Conservation (phyloP, 352 stramenopile species). For the Phytopythium helicoides region DNA sequence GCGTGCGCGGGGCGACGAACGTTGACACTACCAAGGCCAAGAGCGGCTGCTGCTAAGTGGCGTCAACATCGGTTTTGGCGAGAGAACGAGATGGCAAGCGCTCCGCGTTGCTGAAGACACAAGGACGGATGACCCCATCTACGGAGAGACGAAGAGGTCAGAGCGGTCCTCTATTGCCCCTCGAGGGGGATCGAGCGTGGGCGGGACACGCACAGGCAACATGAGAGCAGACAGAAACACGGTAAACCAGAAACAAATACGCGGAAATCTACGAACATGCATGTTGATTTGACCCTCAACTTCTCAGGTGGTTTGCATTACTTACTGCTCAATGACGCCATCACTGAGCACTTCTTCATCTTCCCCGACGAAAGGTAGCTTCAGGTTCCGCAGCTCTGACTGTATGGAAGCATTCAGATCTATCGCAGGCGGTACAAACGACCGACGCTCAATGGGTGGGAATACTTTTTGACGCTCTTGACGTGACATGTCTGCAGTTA, state of each 20-base stretch:
- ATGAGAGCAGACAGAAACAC: not conserved
- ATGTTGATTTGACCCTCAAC: constrained; percentile 1
- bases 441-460: too few relatives aligned
- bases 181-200: too few relatives aligned
- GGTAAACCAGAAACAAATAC: constrained; percentile 1
- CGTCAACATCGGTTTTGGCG: not conserved
- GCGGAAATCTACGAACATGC: constrained; percentile 3
- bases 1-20: constrained; percentile 46
- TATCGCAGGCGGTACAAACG: not conserved
- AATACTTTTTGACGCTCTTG: too few relatives aligned
- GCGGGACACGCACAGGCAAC: too few relatives aligned
- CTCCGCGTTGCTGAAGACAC: too few relatives aligned
- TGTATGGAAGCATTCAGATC: constrained; percentile 3
- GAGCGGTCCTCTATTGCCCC: too few relatives aligned
- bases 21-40: constrained; percentile 55
- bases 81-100: not conserved
- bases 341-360: not conserved
- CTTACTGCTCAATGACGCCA: not conserved
- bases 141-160: too few relatives aligned
- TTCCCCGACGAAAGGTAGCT: not conserved
- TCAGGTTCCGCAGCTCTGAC: constrained; percentile 3
- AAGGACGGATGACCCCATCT: too few relatives aligned
- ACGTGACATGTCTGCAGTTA: not conserved
- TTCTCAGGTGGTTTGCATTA: not conserved
- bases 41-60: constrained; percentile 40